Evolutionary conservation across 2,329 filamentous ascomycete genomes (phyloP).

Genomic region (Fusarium anthophilum): DNA sequence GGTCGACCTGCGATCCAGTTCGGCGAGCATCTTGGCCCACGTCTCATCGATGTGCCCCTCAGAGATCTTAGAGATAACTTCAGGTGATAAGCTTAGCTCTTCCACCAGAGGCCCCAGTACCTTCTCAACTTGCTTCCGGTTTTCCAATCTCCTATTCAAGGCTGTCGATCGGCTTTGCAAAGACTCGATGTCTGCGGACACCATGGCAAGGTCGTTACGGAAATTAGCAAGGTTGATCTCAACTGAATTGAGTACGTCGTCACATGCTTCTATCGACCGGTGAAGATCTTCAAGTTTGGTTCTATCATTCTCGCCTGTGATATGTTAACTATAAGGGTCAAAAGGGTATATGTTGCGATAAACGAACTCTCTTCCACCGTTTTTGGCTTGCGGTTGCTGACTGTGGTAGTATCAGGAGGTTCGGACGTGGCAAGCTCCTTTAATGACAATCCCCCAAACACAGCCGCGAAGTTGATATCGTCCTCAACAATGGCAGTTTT

Average conservation of each 20-base stretch:
- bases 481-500: constrained; percentile 52
- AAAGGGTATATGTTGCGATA: no score
- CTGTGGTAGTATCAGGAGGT: constrained; percentile 26
- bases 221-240: constrained; percentile 93
- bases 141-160: constrained; percentile 85
- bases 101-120: constrained; percentile 89
- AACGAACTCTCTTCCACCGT: constrained; percentile 78
- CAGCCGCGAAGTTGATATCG: constrained; percentile 73
- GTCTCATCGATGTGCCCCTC: constrained; percentile 90
- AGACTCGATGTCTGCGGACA: constrained; percentile 95
- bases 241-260: constrained; percentile 91
- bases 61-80: constrained; percentile 83
- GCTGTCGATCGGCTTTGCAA: constrained; percentile 86
- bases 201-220: constrained; percentile 88
- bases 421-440: constrained; percentile 69
- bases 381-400: constrained; percentile 61
- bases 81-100: constrained; percentile 87
- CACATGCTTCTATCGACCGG: constrained; percentile 86
- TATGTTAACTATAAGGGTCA: neutral
- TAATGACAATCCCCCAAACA: constrained; percentile 82
- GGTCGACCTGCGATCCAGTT: constrained; percentile 81
- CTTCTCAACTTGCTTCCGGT: constrained; percentile 89
- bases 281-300: constrained; percentile 91
- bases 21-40: constrained; percentile 84
- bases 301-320: constrained; percentile 78